These are phyloP conservation scores for Gossypium trilobum DNA, from an alignment of 441 rosid species.

Conservation along the genomic window DNA sequence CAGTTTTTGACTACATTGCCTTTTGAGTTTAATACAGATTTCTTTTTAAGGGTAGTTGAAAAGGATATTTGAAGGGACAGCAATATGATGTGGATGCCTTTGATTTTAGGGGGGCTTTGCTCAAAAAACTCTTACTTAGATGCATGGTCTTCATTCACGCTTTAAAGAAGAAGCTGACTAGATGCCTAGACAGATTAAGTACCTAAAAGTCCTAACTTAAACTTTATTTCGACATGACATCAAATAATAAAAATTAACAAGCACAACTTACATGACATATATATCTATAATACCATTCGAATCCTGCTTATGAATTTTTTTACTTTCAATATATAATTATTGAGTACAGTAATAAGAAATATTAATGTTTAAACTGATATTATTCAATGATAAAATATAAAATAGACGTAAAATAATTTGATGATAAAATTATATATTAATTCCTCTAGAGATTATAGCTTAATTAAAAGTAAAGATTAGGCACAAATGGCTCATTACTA, in stretches of 20 bases:
- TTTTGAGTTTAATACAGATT: background rate
- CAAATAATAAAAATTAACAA: background rate
- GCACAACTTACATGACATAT: background rate
- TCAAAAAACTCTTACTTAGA: background rate
- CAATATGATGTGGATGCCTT: constrained; percentile 16
- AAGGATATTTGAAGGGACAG: background rate
- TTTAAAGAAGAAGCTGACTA: constrained; percentile 6
- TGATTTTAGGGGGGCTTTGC: background rate
- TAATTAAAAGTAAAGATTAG: background rate
- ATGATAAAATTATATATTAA: too few species aligned
- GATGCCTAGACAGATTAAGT: background rate
- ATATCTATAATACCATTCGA: background rate
- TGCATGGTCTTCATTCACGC: background rate
- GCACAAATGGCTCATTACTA: background rate
- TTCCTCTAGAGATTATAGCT: too few species aligned
- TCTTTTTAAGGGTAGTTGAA: background rate
- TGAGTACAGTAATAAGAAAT: too few species aligned
- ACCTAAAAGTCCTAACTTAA: too few species aligned
- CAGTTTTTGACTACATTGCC: background rate
- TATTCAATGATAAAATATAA: too few species aligned
- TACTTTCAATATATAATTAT: too few species aligned
- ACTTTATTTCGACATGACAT: too few species aligned
- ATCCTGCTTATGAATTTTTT: too few species aligned
- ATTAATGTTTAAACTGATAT: too few species aligned
- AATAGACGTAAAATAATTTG: too few species aligned